Evolutionary conservation across 371 early-diverging fungal species (phyloP), one percentile per base, ranked within the genome.

Genomic region (Chytridium lagenaria): DNA sequence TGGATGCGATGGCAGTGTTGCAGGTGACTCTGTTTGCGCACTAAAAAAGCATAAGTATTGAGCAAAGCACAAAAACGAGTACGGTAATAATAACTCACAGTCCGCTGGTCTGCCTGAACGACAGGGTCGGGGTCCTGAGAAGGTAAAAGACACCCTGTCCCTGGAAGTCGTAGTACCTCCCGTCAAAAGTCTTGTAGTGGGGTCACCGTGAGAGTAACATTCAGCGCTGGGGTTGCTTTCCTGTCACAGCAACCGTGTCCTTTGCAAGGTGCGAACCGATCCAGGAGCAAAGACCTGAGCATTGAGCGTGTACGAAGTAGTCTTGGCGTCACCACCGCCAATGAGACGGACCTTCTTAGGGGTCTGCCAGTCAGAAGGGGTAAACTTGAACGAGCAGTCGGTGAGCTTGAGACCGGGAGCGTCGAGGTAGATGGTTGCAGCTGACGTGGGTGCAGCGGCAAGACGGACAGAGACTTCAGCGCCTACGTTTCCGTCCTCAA

Each of bases 101-200:
- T 50, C 55, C 52, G 22, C 67, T 72, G 72, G 59, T 67, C 52
- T 12, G 59, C 74, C 37, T 73, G 74, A 37, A 73, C 69, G 2
- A 30, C 23, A 73, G 33, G 44, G 10, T 49, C 23, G 61, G 26
- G n/a, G 61, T 52, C 37, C 68, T 63, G 61, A 73, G 49, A 30
- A 70, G 44, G 69, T 68, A 68, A n/a, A 49, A 61, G 26, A 38
- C 69, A 23, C 74, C 74, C 15, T 16, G 37, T 19, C 74, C 74
- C 31, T 68, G 59, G 69, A 44, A 69, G 28, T 16, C 22, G 49
- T 36, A 50, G 23, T 7, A 7, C 5, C 10, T 22, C 7, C 65
- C 64, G 36, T 68, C 63, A 49, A 73, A 22, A 68, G 57, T 12
- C 33, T 12, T 23, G 36, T 34, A 68, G 67, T 68, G 7, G 74